Evolutionary conservation across 1,139 yeast species (phyloP), one percentile per base, ranked within the genome.

Genomic region (Suhomyces guaymorum): DNA sequence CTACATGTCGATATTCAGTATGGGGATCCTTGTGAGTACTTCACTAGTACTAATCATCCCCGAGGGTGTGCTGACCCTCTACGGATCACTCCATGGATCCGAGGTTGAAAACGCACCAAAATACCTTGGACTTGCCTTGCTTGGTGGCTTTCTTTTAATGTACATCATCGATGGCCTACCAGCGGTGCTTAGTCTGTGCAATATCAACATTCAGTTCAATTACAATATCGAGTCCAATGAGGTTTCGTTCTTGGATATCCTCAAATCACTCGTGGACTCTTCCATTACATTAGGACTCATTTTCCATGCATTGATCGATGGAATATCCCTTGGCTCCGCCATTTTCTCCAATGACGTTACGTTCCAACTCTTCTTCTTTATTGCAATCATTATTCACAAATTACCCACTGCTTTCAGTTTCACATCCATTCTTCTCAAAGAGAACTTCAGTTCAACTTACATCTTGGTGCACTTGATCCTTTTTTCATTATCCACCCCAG

Each of bases 351-450:
- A 70, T 1, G 63, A 68, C 38, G 51, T 69, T 3, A 59, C 74
- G 2, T 57, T 83, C 20, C 73, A 72, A 28, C 46, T 75, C n/a
- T 49, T 80, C 13, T 70, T 81, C 42, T 75, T 76, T 44, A 37
- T 75, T 7, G 82, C 87, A 12, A 75, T 85, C 14, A 69, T 84
- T 40, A 55, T 83, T 19, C 95, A 84, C 63, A 84, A 84, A 53
- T 66, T 84, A 4, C 95, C 95, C 0, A 82, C 92, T 0, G 73
- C 88, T 5, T 81, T 84, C 53, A 84, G 90, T 30, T 67, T 85
- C 29, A 59, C 78, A 2, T 72, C 87, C 2, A 68, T 83, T 9
- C 60, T 85, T 26, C 52, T 74, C n/a, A 62, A 67, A 26, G 61
- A 65, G 30, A 57, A 57, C 5, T 47, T 62, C 2, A 42, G 55